A percentile compares a stretch with the other conserved stretches of the same genome.
phyloP scores from a whole-genome alignment of 352 stramenopile genomes.

The Stephanocyclus meneghinianus region DNA sequence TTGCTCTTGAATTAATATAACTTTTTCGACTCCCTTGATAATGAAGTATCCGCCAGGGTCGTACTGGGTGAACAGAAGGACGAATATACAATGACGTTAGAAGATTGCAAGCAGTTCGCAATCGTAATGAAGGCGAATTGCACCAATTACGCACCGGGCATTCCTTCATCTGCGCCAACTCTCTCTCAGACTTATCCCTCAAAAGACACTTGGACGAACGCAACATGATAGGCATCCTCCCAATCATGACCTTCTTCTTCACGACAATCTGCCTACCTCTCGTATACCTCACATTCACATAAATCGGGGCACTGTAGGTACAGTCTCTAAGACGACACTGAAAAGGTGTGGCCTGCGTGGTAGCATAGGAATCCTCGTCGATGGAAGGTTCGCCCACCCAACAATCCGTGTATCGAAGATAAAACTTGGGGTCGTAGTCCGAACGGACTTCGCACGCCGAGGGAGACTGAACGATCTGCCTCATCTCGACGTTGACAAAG shows the following conservation, averaged over 20 bases:
- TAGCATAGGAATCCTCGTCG: slow-evolving; percentile 95
- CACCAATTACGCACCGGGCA: slow-evolving; percentile 81
- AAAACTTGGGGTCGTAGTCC: slow-evolving; percentile 97
- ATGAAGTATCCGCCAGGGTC: slow-evolving; percentile 99
- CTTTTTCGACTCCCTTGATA: slow-evolving; percentile 97
- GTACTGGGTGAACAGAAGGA: slow-evolving; percentile 72
- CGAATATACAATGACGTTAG: not conserved
- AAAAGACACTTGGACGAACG: slow-evolving; percentile 95
- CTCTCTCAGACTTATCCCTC: slow-evolving; percentile 89
- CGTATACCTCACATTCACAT: slow-evolving; percentile 98
- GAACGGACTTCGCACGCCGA: slow-evolving; percentile 83
- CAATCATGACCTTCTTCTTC: slow-evolving; percentile 92
- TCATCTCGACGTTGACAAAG: slow-evolving; percentile 98
- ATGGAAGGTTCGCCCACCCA: slow-evolving; percentile 95
- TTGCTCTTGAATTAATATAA: slow-evolving; percentile 99
- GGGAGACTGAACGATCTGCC: slow-evolving; percentile 92
- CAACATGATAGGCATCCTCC: slow-evolving; percentile 92
- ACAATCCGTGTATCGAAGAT: slow-evolving; percentile 97
- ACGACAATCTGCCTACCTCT: slow-evolving; percentile 96
- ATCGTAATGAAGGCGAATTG: too few species aligned
- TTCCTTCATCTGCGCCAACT: slow-evolving; percentile 96
- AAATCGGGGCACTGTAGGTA: slow-evolving; percentile 98
- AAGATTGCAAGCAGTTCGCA: not conserved
- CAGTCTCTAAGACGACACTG: slow-evolving; percentile 98
- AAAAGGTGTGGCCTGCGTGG: slow-evolving; percentile 89